Evolutionary conservation across 2,329 filamentous ascomycete species (phyloP).

Genomic region (Colletotrichum lupini): DNA sequence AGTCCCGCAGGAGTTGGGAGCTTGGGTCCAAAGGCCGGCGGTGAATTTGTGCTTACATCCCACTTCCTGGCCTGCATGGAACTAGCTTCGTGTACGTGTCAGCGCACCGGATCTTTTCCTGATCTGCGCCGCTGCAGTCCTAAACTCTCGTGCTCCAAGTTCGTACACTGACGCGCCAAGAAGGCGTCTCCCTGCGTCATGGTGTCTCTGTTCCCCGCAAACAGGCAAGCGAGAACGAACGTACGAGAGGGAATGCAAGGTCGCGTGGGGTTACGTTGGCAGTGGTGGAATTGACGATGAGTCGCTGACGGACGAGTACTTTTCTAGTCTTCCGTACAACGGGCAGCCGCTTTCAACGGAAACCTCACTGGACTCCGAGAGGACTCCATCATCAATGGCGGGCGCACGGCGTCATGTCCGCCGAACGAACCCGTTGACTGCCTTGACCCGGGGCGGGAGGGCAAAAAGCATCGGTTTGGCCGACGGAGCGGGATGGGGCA

Average conservation of each 20-base stretch:
- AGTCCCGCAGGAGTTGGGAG: neutral
- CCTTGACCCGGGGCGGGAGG: neutral
- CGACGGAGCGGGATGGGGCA: slow-evolving; percentile 29
- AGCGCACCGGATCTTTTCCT: neutral
- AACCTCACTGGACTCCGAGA: neutral
- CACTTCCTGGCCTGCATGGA: neutral
- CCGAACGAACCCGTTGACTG: neutral
- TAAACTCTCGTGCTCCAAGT: neutral
- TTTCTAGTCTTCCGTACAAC: neutral
- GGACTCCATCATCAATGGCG: neutral
- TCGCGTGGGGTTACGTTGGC: neutral
- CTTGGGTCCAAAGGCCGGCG: neutral
- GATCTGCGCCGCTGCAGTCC: slow-evolving; percentile 8
- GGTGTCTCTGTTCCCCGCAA: slow-evolving; percentile 16
- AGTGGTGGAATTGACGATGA: neutral
- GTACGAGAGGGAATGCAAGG: no score
- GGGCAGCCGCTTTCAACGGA: neutral
- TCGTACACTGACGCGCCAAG: neutral
- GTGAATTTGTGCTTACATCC: neutral
- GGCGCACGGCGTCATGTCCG: neutral
- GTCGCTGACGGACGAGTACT: no score
- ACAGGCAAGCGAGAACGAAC: neutral
- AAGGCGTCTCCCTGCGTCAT: slow-evolving; percentile 9
- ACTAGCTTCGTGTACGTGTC: neutral
- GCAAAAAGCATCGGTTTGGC: slow-evolving; percentile 9